Conservation (phyloP, 2,329 filamentous ascomycete species). For the Aureobasidium sp. region DNA sequence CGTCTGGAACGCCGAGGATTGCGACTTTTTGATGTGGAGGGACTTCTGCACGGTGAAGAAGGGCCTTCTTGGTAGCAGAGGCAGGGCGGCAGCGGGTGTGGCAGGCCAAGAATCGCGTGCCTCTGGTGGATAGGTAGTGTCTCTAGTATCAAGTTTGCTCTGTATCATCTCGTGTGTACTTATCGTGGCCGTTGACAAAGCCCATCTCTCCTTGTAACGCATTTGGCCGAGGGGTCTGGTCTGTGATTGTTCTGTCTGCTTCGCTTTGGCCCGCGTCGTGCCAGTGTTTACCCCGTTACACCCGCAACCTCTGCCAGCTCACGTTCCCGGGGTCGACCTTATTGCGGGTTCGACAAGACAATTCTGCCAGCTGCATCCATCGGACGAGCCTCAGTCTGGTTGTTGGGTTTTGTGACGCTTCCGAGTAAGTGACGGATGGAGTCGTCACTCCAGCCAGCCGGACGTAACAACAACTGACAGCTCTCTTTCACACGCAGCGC, state of each 20-base stretch:
- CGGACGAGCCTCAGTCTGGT: neutral
- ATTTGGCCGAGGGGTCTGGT: slow-evolving; percentile 5
- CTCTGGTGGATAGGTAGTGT: neutral
- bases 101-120: slow-evolving; percentile 1
- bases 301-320: slow-evolving; percentile 12
- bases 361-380: slow-evolving; percentile 6
- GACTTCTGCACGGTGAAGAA: neutral
- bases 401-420: slow-evolving; percentile 1
- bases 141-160: neutral
- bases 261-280: slow-evolving; percentile 9
- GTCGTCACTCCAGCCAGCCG: neutral
- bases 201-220: neutral
- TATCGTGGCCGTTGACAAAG: neutral
- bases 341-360: neutral
- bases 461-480: slow-evolving; percentile 1
- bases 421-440: neutral
- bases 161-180: neutral
- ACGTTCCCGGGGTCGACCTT: slow-evolving; percentile 2
- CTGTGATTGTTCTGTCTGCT: neutral
- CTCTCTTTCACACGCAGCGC: neutral
- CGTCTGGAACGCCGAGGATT: slow-evolving; percentile 10
- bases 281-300: slow-evolving; percentile 9
- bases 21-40: slow-evolving; percentile 9
- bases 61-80: neutral
- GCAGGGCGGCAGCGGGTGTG: neutral